Conservation (phyloP, 2,329 filamentous ascomycete species). For the Dendrostoma leiphaemia region DNA sequence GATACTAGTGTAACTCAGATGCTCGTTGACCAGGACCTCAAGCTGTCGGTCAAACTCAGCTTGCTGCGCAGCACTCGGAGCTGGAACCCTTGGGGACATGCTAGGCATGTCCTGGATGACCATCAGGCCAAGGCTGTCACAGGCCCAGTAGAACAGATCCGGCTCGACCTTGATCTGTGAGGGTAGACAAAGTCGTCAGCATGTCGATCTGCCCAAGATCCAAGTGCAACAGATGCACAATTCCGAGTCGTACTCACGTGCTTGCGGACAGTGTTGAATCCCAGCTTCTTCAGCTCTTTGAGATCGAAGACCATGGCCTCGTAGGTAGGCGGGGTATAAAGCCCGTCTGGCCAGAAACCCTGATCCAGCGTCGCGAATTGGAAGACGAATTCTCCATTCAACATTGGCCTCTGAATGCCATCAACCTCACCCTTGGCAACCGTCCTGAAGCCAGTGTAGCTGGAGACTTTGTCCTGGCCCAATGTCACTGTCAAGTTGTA, state of each 20-base stretch:
- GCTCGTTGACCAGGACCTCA: constrained; percentile 58
- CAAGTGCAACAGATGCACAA: neutral
- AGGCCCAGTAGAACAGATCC: constrained; percentile 66
- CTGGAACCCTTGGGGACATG: constrained; percentile 34
- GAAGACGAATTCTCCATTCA: constrained; percentile 70
- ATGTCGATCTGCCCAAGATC: neutral
- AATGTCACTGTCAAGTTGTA: constrained; percentile 61
- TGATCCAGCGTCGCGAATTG: constrained; percentile 69
- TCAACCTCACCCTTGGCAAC: constrained; percentile 55
- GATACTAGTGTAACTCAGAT: constrained; percentile 64
- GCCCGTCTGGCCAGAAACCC: constrained; percentile 69
- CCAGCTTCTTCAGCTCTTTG: constrained; percentile 60
- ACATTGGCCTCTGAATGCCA: constrained; percentile 57
- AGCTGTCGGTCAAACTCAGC: constrained; percentile 65
- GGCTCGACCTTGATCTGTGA: constrained; percentile 66
- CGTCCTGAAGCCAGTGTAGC: constrained; percentile 69
- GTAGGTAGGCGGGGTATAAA: constrained; percentile 62
- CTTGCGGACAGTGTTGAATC: constrained; percentile 70
- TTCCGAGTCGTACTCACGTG: constrained; percentile 46
- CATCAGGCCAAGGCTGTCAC: constrained; percentile 63
- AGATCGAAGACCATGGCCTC: constrained; percentile 70
- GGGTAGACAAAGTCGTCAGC: neutral
- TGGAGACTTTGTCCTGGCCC: constrained; percentile 52
- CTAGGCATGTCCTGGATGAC: constrained; percentile 74
- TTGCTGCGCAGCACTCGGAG: constrained; percentile 49